Base-by-base conservation (phyloP, 331 rosid species). In the Arachis monticola region DNA sequence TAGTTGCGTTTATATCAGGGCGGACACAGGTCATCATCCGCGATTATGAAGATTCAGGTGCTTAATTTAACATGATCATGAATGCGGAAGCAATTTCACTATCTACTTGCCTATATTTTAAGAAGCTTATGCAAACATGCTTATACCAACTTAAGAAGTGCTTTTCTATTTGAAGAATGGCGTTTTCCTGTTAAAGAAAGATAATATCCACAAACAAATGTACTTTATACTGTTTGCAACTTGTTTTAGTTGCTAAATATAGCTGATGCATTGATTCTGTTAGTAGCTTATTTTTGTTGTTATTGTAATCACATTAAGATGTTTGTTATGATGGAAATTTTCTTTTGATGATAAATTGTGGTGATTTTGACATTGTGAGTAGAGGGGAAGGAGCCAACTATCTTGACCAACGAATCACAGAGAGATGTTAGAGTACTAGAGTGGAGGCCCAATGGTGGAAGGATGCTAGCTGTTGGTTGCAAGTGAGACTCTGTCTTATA, bases 371-470 rank as follows among this genome's bases (percentile, higher is more conserved):
- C 72, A 30, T 60, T 75, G 7, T 82, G 35, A 74, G 69, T 91
- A 92, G 97, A 90, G 67, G 96, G 91, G 70, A 94, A 92, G 83
- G 98, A 94, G 51, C 89, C 88, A 3, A 90, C 87, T 83, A 81
- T 87, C 63, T 86, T 94, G 90, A 74, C 81, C n/a, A 90, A 82
- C 6, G 99, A 94, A 74, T 84, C 82, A 6, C 97, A 92, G 77
- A 83, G 87, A 76, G 91, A 85, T 60, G 91, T 92, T 60, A 86
- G 77, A 80, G 89, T 90, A 44, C 88, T 94, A 7, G 99, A 94
- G 84, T 94, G 99, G 99, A 90, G 99, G 84, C 97, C 97, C 32
- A 94, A 92, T 74, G 89, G 95, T 10, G 99, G 99, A 69, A 84
- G 96, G 85, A 87, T 86, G 83, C 87, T 92, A 22, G 80, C 96